Conservation (phyloP, 2,329 filamentous ascomycete species). For the Exserohilum rostratum region DNA sequence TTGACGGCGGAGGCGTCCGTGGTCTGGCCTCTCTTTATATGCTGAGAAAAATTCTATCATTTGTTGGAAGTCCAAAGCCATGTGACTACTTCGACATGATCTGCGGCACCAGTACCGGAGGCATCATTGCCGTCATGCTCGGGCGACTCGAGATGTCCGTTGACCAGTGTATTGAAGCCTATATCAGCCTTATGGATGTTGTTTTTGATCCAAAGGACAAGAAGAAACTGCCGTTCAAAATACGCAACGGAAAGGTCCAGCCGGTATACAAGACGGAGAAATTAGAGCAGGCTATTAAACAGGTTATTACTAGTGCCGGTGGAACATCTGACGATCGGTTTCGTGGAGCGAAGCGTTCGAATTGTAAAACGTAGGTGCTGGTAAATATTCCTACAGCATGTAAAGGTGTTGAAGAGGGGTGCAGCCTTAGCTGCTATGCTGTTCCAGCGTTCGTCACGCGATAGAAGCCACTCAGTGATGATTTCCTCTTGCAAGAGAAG, state of each 20-base stretch:
- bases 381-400: too few relatives aligned
- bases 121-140: conserved; percentile 25
- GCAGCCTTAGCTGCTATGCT: too few relatives aligned
- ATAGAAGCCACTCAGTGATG: too few relatives aligned
- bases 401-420: too few relatives aligned
- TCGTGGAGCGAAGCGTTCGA: conserved; percentile 6
- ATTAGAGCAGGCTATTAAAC: conserved; percentile 17
- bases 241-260: conserved; percentile 14
- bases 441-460: too few relatives aligned
- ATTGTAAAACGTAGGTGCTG: conserved; percentile 14
- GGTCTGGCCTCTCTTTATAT: conserved; percentile 12
- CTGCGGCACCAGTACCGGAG: conserved; percentile 29
- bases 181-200: conserved; percentile 10
- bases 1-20: conserved; percentile 14
- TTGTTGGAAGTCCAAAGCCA: conserved; percentile 16
- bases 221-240: conserved; percentile 3
- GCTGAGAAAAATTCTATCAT: conserved; percentile 9
- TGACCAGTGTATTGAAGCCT: conserved; percentile 19
- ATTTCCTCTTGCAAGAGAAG: too few relatives aligned
- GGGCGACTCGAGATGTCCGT: conserved; percentile 23
- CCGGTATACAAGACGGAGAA: conserved; percentile 17
- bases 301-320: conserved; percentile 7
- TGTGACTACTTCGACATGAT: conserved; percentile 28
- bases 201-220: conserved; percentile 16
- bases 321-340: conserved; percentile 6